These are phyloP conservation scores for Rhizopus sp. DNA, from an alignment of 371 early-diverging fungal species.

Conservation along the genomic window DNA sequence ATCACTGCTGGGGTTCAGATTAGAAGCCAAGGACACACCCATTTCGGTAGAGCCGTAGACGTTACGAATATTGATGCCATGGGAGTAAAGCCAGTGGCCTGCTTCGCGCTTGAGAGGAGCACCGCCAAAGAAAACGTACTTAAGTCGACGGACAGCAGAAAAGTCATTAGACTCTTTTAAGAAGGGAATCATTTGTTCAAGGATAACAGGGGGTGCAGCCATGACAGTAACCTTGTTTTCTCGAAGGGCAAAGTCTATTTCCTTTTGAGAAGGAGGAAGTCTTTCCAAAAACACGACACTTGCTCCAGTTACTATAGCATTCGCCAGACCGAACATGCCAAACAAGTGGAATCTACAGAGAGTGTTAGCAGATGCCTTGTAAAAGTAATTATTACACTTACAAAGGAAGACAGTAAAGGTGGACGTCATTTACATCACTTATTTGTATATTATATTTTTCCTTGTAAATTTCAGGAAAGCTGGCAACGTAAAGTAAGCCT, in stretches of 20 bases:
- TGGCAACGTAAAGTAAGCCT: constrained; percentile 6
- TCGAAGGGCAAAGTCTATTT: constrained; percentile 7
- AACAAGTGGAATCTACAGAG: constrained; percentile 9
- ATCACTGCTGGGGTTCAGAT: constrained; percentile 7
- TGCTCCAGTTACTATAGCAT: background rate
- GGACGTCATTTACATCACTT: background rate
- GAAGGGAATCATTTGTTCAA: constrained; percentile 11
- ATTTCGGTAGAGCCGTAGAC: constrained; percentile 10
- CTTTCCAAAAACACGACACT: constrained; percentile 10
- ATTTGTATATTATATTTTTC: background rate
- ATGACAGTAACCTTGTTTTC: constrained; percentile 8
- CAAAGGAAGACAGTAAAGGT: constrained; percentile 5
- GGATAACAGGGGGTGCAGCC: constrained; percentile 8
- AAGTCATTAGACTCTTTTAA: constrained; percentile 2
- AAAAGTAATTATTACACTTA: background rate
- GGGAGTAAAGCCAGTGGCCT: constrained; percentile 6
- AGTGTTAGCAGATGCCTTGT: background rate
- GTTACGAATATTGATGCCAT: constrained; percentile 14
- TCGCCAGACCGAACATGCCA: constrained; percentile 1
- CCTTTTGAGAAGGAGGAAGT: constrained; percentile 6
- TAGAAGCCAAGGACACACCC: background rate
- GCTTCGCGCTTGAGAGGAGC: constrained; percentile 14
- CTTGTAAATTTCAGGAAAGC: background rate
- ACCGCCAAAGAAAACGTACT: constrained; percentile 7
- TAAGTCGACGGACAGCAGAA: background rate